Conservation (phyloP, 83 land plant genomes). For the Thuja plicata region DNA sequence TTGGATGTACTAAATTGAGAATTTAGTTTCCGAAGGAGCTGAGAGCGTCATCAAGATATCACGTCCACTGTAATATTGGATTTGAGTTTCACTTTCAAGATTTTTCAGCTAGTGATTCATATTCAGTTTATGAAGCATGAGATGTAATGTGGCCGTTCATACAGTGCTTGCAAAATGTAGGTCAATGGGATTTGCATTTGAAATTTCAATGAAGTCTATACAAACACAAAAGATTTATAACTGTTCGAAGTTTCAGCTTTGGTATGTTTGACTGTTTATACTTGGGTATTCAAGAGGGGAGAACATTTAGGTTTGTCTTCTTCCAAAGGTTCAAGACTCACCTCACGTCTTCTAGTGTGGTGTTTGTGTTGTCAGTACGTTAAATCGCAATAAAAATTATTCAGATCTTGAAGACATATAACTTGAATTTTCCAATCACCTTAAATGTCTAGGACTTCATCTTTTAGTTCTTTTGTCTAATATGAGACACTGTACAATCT, state of each 20-base stretch:
- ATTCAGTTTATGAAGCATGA: background rate
- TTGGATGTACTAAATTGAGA: slow-evolving; percentile 74
- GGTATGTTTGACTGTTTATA: background rate
- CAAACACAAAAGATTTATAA: background rate
- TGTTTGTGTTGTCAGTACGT: background rate
- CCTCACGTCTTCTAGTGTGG: background rate
- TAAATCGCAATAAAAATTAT: background rate
- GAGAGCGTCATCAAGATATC: slow-evolving; percentile 16
- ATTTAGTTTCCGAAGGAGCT: slow-evolving; percentile 31
- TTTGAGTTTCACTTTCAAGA: background rate
- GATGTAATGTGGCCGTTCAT: background rate
- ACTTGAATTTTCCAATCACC: background rate
- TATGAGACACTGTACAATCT: background rate
- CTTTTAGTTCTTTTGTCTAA: background rate
- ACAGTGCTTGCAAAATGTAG: background rate
- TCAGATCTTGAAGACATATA: background rate
- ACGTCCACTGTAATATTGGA: slow-evolving; percentile 34
- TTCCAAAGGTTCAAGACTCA: background rate
- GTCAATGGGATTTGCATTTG: background rate
- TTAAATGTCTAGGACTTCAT: background rate
- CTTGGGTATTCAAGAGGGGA: background rate
- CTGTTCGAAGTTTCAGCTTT: background rate
- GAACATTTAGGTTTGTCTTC: background rate
- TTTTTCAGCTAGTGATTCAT: background rate
- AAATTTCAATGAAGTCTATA: background rate